These are phyloP conservation scores for Pseudogymnoascus sp. DNA, from an alignment of 2,329 filamentous ascomycete species.

Conservation along the genomic window DNA sequence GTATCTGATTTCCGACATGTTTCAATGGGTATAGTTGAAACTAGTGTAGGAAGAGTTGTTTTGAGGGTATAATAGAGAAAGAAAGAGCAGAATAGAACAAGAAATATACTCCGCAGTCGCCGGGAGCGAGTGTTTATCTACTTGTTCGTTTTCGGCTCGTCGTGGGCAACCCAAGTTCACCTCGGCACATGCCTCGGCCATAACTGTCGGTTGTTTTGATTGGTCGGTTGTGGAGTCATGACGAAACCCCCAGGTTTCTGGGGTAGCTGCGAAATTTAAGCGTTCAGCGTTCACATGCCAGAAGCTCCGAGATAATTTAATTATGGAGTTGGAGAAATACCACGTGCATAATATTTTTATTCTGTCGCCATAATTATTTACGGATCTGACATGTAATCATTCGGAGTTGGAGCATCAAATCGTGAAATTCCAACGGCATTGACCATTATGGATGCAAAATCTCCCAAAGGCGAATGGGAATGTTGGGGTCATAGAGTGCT, in stretches of 20 bases:
- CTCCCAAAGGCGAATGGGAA: background rate
- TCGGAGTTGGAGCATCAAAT: background rate
- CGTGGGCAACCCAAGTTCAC: background rate
- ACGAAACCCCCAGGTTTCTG: background rate
- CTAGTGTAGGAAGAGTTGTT: background rate
- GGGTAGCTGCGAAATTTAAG: constrained; percentile 4
- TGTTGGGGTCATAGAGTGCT: background rate
- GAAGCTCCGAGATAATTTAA: background rate
- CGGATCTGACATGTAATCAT: no score
- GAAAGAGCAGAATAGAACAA: constrained; percentile 5
- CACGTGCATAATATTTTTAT: background rate
- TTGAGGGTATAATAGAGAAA: constrained; percentile 5
- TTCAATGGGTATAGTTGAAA: constrained; percentile 20
- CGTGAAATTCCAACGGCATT: background rate
- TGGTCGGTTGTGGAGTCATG: constrained; percentile 1
- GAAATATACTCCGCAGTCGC: constrained; percentile 1
- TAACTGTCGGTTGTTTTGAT: background rate
- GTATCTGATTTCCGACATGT: constrained; percentile 60
- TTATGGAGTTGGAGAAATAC: background rate
- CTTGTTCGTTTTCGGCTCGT: constrained; percentile 5
- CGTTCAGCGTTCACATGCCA: constrained; percentile 10
- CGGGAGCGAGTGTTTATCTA: constrained; percentile 8
- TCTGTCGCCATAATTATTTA: background rate
- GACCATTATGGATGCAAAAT: background rate
- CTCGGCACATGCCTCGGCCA: constrained; percentile 10